Evolutionary conservation across 1,284 basidiomycete genomes (phyloP).

Genomic region (Tilletia caries): DNA sequence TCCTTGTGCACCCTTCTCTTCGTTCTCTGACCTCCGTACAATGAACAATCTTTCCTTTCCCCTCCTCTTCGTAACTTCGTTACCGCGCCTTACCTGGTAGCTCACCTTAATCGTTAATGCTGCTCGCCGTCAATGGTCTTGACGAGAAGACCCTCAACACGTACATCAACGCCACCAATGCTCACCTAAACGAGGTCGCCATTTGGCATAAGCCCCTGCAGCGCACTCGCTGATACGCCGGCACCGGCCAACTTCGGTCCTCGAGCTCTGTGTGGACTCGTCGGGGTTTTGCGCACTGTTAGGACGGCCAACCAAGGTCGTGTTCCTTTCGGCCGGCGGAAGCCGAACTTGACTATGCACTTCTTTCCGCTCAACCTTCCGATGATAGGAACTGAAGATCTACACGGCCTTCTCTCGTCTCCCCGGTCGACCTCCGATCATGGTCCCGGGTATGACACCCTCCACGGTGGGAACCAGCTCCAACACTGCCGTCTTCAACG

Average conservation of each 20-base stretch:
- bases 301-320: constrained; percentile 92
- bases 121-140: constrained; percentile 86
- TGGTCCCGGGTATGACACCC: constrained; percentile 88
- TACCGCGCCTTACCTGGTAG: too few species aligned
- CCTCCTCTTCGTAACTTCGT: too few species aligned
- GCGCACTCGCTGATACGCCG: constrained; percentile 83
- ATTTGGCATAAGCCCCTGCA: constrained; percentile 80
- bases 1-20: too few species aligned
- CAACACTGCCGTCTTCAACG: constrained; percentile 72
- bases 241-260: constrained; percentile 92
- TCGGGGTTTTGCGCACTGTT: constrained; percentile 81
- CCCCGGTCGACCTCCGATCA: constrained; percentile 90
- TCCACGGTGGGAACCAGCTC: constrained; percentile 47
- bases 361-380: constrained; percentile 93
- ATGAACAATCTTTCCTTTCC: too few species aligned
- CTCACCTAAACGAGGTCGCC: constrained; percentile 70
- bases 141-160: constrained; percentile 67
- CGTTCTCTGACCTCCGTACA: too few species aligned
- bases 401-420: constrained; percentile 95
- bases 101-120: too few species aligned
- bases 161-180: constrained; percentile 83
- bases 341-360: constrained; percentile 85
- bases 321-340: constrained; percentile 85
- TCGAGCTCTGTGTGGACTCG: constrained; percentile 87
- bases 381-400: constrained; percentile 61